A percentile compares a stretch with the other conserved stretches of the same genome.
Evolutionary conservation across 2,329 filamentous ascomycete genomes (phyloP).

Genomic region (Bertia moriformis): DNA sequence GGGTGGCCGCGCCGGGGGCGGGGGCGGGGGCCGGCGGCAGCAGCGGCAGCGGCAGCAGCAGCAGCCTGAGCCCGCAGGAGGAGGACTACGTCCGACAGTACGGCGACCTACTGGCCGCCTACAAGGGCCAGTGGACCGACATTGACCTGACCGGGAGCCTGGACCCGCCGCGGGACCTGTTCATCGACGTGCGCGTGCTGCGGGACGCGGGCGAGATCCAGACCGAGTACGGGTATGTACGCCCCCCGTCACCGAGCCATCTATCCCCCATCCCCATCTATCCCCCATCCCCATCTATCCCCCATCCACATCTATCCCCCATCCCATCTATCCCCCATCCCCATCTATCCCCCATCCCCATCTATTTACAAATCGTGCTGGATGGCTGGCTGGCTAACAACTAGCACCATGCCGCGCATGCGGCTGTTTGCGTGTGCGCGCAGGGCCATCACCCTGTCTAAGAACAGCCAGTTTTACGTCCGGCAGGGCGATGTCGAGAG

Average conservation of each 20-base stretch:
- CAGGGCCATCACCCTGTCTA: conserved; percentile 87
- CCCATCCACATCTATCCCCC: too few relatives aligned
- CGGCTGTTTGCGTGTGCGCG: background rate
- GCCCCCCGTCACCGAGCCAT: too few relatives aligned
- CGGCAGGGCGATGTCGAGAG: conserved; percentile 90
- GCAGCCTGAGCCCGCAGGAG: conserved; percentile 83
- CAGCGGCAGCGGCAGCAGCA: conserved; percentile 42
- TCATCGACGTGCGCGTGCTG: conserved; percentile 89
- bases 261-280: too few relatives aligned
- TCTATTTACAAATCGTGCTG: too few relatives aligned
- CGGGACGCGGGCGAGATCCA: conserved; percentile 98
- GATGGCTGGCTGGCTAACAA: background rate
- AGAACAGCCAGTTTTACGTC: conserved; percentile 97
- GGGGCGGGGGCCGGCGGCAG: conserved; percentile 17
- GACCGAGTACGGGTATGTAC: conserved; percentile 87
- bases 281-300: too few relatives aligned
- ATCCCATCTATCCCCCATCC: too few relatives aligned
- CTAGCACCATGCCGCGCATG: conserved; percentile 2
- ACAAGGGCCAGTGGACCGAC: conserved; percentile 97
- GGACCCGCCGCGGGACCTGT: conserved; percentile 82
- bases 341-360: too few relatives aligned
- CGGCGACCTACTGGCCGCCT: conserved; percentile 79
- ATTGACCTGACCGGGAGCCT: conserved; percentile 88
- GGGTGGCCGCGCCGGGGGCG: conserved; percentile 14
- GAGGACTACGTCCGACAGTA: conserved; percentile 92